phyloP scores from a whole-genome alignment of 2,329 filamentous ascomycete species.

The Fusarium neocosmosporiellum region DNA sequence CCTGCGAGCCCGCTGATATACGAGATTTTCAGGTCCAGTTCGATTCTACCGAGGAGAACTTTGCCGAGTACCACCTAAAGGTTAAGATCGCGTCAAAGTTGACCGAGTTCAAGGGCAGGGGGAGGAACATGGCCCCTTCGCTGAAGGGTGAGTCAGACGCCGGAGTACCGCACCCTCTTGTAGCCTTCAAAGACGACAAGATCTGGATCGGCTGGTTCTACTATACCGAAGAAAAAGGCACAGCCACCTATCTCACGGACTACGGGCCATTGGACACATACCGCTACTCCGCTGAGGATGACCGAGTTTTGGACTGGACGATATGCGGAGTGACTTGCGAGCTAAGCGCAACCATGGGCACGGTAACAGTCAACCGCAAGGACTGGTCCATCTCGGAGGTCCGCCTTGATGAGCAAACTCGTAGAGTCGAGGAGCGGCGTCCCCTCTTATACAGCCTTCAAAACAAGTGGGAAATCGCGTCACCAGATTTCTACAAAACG shows the following conservation, averaged over 20 bases:
- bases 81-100: background rate
- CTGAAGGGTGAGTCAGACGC: background rate
- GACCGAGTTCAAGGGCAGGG: background rate
- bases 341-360: background rate
- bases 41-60: background rate
- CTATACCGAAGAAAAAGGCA: background rate
- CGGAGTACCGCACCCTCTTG: background rate
- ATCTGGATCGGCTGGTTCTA: background rate
- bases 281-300: too few species aligned
- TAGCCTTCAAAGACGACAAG: background rate
- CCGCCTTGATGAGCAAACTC: background rate
- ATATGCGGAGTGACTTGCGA: background rate
- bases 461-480: background rate
- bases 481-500: background rate
- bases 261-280: background rate
- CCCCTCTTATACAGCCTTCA: background rate
- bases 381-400: background rate
- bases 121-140: background rate
- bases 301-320: background rate
- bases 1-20: background rate
- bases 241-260: too few species aligned
- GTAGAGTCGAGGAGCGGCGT: background rate
- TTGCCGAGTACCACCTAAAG: background rate
- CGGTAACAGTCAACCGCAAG: background rate
- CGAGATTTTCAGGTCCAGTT: background rate